A percentile compares a stretch with the other conserved stretches of the same genome.
These are phyloP conservation scores for Phytophthora vignae DNA, from an alignment of 352 stramenopile species.

Conservation along the genomic window DNA sequence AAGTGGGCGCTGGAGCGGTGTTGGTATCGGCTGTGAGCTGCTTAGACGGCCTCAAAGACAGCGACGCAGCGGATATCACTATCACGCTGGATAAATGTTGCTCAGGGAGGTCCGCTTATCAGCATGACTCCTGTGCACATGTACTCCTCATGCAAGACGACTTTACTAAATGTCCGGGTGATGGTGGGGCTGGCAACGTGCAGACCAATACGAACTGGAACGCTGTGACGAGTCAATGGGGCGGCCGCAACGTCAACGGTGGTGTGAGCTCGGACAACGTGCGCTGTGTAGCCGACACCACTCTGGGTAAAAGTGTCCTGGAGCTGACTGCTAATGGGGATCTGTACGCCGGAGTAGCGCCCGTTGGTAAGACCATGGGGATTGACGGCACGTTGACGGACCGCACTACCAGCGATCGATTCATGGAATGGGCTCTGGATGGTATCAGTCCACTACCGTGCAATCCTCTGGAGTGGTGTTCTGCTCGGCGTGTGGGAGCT, in stretches of 20 bases:
- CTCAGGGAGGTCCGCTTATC: constrained; percentile 53
- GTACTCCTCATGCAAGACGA: constrained; percentile 67
- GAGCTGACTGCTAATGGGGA: constrained; percentile 63
- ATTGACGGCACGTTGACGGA: constrained; percentile 28
- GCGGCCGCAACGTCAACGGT: constrained; percentile 64
- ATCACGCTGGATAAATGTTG: constrained; percentile 61
- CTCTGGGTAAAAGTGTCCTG: constrained; percentile 48
- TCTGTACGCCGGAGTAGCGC: constrained; percentile 43
- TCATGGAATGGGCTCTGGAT: constrained; percentile 64
- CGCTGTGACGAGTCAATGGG: constrained; percentile 62
- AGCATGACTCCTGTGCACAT: constrained; percentile 46
- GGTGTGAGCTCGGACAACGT: constrained; percentile 68
- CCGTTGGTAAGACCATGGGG: constrained; percentile 42
- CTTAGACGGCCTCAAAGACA: constrained; percentile 52
- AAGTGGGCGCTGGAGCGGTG: constrained; percentile 36
- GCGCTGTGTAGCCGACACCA: constrained; percentile 39
- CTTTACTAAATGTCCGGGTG: constrained; percentile 45
- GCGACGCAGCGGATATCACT: constrained; percentile 40
- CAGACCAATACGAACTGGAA: constrained; percentile 57
- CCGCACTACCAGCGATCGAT: constrained; percentile 47
- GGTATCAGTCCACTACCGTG: constrained; percentile 55
- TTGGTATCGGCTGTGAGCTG: constrained; percentile 65
- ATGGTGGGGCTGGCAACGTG: constrained; percentile 22
- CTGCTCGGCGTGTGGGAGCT: constrained; percentile 60
- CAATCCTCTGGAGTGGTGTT: constrained; percentile 45